Base-by-base conservation (phyloP, 192 early-diverging fungal genomes). In the Irineochytrium annulatum region DNA sequence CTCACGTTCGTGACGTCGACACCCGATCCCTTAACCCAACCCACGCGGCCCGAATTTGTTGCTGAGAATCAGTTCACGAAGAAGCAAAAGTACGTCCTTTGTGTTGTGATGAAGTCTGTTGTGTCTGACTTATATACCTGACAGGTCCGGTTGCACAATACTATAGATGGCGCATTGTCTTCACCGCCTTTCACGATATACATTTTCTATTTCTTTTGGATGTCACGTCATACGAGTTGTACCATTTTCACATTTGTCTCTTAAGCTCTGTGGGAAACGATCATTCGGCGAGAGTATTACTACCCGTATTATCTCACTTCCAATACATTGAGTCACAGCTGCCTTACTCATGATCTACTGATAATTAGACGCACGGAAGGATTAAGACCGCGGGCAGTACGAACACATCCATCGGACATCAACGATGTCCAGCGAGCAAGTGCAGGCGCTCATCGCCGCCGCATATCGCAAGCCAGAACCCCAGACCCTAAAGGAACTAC, bases 1-100 rank as follows among this genome's bases (percentile, higher is more conserved):
- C 52, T 70, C 52, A 74, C 72, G 26, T 79, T 55, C 52, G 66
- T 77, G 11, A 73, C 72, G 22, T 65, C 69, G 49, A 79, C 77
- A 8, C 65, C 77, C 19, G 77, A 79, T 31, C 77, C 77, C n/a
- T 59, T 79, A 20, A 76, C 74, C 4, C 52, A 73, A 52, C 69
- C 69, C 33, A 69, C 63, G 22, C 62, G 66, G 37, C 70, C 77
- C 13, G 74, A 77, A 48, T 72, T 72, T 70, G 66, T 63, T 8
- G 69, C 60, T 26, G 74, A 79, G 19, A 79, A 79, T 53, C 74
- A 76, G 43, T 79, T 79, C 59, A 79, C 74, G 20, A 71, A 67
- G 57, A 49, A 49, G 24, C 46, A 14, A 49, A 49, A 49, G 46
- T 49, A 49, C 8, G 11, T 49, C 24, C 46, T 22, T 49, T 24